phyloP scores from a whole-genome alignment of 352 stramenopile species.

The Phytophthora cryptogea region DNA sequence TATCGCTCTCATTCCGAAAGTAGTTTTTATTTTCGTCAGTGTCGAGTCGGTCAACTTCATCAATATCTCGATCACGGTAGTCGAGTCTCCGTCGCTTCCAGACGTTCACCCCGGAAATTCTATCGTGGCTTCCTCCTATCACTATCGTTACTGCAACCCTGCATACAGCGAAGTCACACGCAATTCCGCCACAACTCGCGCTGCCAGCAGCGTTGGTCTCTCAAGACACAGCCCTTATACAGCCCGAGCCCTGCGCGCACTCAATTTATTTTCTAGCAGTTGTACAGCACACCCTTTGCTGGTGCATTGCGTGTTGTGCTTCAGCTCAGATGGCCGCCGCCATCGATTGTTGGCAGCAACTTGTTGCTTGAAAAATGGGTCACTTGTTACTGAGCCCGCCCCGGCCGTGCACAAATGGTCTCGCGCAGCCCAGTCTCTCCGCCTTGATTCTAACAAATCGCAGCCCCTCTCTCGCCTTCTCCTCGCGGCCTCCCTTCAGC shows the following conservation, averaged over 20 bases:
- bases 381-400: neutral
- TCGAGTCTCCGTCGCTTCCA: neutral
- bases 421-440: neutral
- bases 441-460: slow-evolving; percentile 25
- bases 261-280: neutral
- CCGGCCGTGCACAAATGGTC: slow-evolving; percentile 7
- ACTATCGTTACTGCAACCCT: too few species aligned
- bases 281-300: neutral
- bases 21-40: neutral
- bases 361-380: slow-evolving; percentile 1
- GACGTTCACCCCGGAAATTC: too few species aligned
- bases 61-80: neutral
- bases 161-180: too few species aligned
- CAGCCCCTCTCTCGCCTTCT: slow-evolving; percentile 12
- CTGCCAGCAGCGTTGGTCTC: too few species aligned
- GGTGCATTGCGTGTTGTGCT: neutral
- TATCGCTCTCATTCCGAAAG: too few species aligned
- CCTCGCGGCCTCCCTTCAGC: neutral
- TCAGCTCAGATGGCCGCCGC: neutral
- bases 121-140: too few species aligned
- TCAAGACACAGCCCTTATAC: neutral
- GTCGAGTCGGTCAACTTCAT: neutral
- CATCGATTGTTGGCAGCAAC: neutral
- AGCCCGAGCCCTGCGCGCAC: neutral
- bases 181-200: too few species aligned